These are phyloP conservation scores for Elaeis guineensis DNA, from an alignment of 176 grass and related monocot genomes.

Conservation along the genomic window DNA sequence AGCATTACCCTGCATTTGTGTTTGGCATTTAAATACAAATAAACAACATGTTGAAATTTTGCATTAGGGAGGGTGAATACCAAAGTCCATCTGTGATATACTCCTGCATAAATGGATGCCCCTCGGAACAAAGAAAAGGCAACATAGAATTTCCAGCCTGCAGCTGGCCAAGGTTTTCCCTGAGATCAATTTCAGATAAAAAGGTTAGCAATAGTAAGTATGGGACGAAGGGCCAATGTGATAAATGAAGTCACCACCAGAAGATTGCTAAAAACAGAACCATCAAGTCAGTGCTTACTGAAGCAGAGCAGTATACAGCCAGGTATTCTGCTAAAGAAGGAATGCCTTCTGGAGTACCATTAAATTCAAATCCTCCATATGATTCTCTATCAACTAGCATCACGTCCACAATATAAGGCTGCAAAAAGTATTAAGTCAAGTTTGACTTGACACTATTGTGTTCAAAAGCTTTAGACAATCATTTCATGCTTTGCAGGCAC, in stretches of 20 bases:
- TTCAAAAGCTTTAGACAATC: no score
- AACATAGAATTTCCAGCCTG: slow-evolving; percentile 84
- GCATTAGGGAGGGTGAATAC: slow-evolving; percentile 29
- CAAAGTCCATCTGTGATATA: slow-evolving; percentile 95
- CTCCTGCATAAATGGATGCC: slow-evolving; percentile 82
- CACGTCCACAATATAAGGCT: slow-evolving; percentile 69
- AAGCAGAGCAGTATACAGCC: slow-evolving; percentile 53
- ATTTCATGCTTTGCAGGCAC: no score
- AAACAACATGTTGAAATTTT: background rate
- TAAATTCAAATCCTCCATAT: slow-evolving; percentile 58
- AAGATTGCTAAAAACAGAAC: background rate
- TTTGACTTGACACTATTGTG: no score
- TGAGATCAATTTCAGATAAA: slow-evolving; percentile 23
- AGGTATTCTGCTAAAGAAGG: slow-evolving; percentile 84
- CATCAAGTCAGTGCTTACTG: slow-evolving; percentile 45
- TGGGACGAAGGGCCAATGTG: no score
- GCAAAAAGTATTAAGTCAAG: slow-evolving; percentile 8
- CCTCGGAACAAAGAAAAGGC: slow-evolving; percentile 88
- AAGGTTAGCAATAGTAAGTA: background rate
- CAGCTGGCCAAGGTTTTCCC: slow-evolving; percentile 74
- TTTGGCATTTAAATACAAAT: slow-evolving; percentile 24
- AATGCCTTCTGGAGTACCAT: slow-evolving; percentile 72
- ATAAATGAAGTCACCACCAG: no score
- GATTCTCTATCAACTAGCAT: slow-evolving; percentile 24
- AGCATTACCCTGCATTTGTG: slow-evolving; percentile 74